Conservation (phyloP, 768 basidiomycete species). For the Tylopilus vinaceipallidus region DNA sequence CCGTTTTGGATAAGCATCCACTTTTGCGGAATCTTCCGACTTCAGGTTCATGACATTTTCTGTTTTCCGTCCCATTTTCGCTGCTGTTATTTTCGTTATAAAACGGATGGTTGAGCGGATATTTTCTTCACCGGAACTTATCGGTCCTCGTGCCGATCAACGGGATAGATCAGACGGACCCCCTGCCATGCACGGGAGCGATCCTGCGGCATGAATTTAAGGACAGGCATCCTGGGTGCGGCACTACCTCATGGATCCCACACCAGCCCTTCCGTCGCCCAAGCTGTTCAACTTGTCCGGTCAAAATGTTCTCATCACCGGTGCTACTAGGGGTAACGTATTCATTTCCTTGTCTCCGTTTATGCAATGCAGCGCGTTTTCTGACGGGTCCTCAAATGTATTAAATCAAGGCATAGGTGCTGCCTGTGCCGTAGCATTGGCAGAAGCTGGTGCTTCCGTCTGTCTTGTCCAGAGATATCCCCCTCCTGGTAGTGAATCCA, state of each 20-base stretch:
- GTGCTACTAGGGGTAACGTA: conserved; percentile 68
- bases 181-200: conserved; percentile 1
- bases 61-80: conserved; percentile 1
- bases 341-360: conserved; percentile 6
- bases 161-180: conserved; percentile 23
- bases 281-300: conserved; percentile 67
- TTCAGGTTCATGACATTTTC: conserved; percentile 14
- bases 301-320: conserved; percentile 75
- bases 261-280: conserved; percentile 47
- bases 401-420: conserved; percentile 50
- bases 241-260: conserved; percentile 46
- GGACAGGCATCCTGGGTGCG: conserved; percentile 11
- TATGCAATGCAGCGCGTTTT: conserved; percentile 12
- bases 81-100: conserved; percentile 3
- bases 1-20: conserved; percentile 19
- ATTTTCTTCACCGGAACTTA: conserved; percentile 18
- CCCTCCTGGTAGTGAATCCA: conserved; percentile 33
- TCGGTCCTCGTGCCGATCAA: conserved; percentile 34
- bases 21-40: conserved; percentile 11
- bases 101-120: not conserved
- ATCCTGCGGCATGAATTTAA: conserved; percentile 19
- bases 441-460: conserved; percentile 52
- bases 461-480: conserved; percentile 47
- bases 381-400: conserved; percentile 9
- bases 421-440: conserved; percentile 52